Base-by-base conservation (phyloP, 352 stramenopile species). In the Pythium volutum region DNA sequence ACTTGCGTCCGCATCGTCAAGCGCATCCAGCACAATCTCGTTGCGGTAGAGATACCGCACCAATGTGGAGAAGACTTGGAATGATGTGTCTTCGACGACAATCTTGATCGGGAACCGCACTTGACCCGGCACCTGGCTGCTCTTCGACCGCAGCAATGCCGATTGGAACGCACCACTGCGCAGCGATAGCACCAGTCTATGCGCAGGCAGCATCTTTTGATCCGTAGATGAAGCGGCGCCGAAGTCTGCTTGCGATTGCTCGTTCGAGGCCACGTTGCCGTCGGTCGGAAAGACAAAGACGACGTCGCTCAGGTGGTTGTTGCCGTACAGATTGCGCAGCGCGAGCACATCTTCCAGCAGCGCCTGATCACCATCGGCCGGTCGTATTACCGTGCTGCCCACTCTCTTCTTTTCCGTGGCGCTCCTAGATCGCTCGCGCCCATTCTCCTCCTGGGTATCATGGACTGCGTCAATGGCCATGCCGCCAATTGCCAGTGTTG, bases 31-130 rank as follows among this genome's bases (percentile, higher is more conserved):
- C 52, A 42, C 49, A 31, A 89, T 62, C 33, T 93, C 74, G 46
- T 88, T 87, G n/a, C 79, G 89, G 69, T 95, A 95, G 26, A 95
- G 55, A 50, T 84, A 95, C 25, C 74, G 62, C 39, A 94, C 59
- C 49, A 94, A 52, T 39, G 76, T 73, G 22, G 81, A 77, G 66
- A 94, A 93, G 5, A 89, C 77, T 12, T 58, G 67, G 42, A 86
- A 91, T 14, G 85, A 61, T n/a, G 85, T 94, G 64, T 94, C 83
- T 51, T 91, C 76, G 18, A 94, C 72, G 67, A 90, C 60, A 46
- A 94, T 90, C 59, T 90, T 90, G 29, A 95, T 70, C 14, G 83
- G 85, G 31, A 95, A 91, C 8, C 82, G 78, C 43, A 93, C 74
- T 59, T 89, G 77, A 12, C 74, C 74, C 7, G 79, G 70, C 38